Evolutionary conservation across 805 yeast genomes (phyloP).

Genomic region (Danielozyma ontarioensis): DNA sequence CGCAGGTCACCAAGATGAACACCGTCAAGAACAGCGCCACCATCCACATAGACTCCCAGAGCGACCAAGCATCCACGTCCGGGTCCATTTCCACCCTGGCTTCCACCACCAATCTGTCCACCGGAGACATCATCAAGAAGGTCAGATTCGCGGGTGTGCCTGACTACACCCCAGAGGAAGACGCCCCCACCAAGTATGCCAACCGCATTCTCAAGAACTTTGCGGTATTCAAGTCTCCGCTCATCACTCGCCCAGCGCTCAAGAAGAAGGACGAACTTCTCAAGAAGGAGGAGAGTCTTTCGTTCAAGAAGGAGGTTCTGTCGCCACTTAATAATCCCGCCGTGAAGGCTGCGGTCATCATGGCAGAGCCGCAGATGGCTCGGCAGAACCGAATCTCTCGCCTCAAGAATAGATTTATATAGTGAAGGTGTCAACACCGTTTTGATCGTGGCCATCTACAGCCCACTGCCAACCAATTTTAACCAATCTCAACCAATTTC

Average conservation of each 20-base stretch:
- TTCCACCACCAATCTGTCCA: slow-evolving; percentile 1
- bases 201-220: slow-evolving; percentile 33
- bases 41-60: slow-evolving; percentile 2
- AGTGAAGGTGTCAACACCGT: neutral
- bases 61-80: slow-evolving; percentile 1
- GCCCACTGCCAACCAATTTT: neutral
- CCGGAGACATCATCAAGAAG: slow-evolving; percentile 23
- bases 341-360: neutral
- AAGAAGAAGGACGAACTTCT: slow-evolving; percentile 32
- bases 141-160: slow-evolving; percentile 52
- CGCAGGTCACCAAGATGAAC: slow-evolving; percentile 10
- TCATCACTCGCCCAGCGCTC: slow-evolving; percentile 6
- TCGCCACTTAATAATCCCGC: neutral
- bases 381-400: slow-evolving; percentile 4
- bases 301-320: slow-evolving; percentile 19
- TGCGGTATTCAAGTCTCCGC: slow-evolving; percentile 23
- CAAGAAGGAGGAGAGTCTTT: slow-evolving; percentile 36
- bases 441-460: neutral
- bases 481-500: neutral
- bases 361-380: neutral
- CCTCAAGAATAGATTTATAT: slow-evolving; percentile 6
- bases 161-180: slow-evolving; percentile 48
- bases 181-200: slow-evolving; percentile 44
- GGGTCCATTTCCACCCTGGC: neutral
- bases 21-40: slow-evolving; percentile 7